Conservation (phyloP, 1,284 basidiomycete genomes). For the Melanopsichium pennsylvanicum region DNA sequence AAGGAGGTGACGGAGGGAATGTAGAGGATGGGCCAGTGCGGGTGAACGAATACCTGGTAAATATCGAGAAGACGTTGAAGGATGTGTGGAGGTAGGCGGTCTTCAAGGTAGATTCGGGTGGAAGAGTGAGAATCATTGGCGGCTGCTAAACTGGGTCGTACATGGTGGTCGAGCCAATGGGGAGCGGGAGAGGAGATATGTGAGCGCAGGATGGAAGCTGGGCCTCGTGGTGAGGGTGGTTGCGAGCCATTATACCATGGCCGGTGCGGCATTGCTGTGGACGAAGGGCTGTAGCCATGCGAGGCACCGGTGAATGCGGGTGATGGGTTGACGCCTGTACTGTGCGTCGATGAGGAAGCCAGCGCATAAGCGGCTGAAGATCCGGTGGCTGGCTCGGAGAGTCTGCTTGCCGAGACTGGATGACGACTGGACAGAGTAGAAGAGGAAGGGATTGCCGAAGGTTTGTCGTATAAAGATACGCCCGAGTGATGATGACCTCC, state of each 20-base stretch:
- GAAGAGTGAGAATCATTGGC: conserved; percentile 9
- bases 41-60: conserved; percentile 47
- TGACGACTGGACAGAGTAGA: conserved; percentile 13
- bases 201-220: conserved; percentile 14
- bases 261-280: conserved; percentile 15
- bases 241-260: conserved; percentile 29
- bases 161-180: conserved; percentile 22
- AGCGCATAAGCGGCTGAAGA: not conserved
- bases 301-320: conserved; percentile 12
- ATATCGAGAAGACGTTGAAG: conserved; percentile 37
- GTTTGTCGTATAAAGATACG: conserved; percentile 4
- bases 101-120: conserved; percentile 11
- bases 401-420: conserved; percentile 29
- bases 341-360: conserved; percentile 4
- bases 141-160: conserved; percentile 10
- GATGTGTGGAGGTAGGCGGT: conserved; percentile 28
- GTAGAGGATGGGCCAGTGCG: conserved; percentile 54
- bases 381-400: conserved; percentile 6
- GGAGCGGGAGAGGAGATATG: conserved; percentile 22
- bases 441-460: conserved; percentile 6
- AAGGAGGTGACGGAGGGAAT: conserved; percentile 45
- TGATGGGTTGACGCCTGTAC: conserved; percentile 5
- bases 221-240: conserved; percentile 19
- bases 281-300: conserved; percentile 20
- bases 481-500: conserved; percentile 1